phyloP scores from a whole-genome alignment of 768 basidiomycete species.

The Boletus pseudo-olivaceus region DNA sequence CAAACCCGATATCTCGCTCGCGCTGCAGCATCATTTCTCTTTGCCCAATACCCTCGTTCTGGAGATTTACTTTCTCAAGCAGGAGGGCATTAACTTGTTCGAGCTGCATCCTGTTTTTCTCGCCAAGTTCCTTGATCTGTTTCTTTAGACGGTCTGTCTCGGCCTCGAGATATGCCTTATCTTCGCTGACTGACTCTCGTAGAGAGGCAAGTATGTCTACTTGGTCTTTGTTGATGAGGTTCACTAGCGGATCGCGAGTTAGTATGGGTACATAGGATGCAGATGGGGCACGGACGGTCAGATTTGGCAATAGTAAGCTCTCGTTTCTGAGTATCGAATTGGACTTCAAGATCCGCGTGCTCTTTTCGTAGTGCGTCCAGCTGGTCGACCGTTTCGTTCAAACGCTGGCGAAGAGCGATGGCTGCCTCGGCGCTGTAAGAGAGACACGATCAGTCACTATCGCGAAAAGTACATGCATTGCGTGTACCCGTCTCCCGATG shows the following conservation, averaged over 20 bases:
- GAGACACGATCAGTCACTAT: slow-evolving; percentile 1
- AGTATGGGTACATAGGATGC: not conserved
- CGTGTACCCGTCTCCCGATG: slow-evolving; percentile 74
- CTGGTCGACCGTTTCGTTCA: slow-evolving; percentile 85
- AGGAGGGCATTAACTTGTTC: slow-evolving; percentile 84
- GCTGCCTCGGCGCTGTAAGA: slow-evolving; percentile 71
- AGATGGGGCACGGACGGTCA: slow-evolving; percentile 54
- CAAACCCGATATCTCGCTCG: slow-evolving; percentile 81
- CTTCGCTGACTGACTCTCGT: slow-evolving; percentile 85
- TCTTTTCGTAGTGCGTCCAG: slow-evolving; percentile 67
- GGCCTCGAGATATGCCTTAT: slow-evolving; percentile 70
- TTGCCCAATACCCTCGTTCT: slow-evolving; percentile 87
- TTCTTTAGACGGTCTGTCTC: slow-evolving; percentile 63
- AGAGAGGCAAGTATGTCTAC: slow-evolving; percentile 82
- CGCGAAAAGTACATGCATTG: not conserved
- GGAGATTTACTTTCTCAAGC: slow-evolving; percentile 86
- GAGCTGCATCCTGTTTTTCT: slow-evolving; percentile 88
- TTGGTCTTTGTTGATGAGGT: slow-evolving; percentile 90
- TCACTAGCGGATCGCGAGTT: slow-evolving; percentile 49
- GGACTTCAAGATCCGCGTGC: slow-evolving; percentile 69
- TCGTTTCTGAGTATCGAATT: slow-evolving; percentile 54
- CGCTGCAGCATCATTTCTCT: slow-evolving; percentile 83
- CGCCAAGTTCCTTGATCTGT: slow-evolving; percentile 65
- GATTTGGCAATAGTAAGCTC: slow-evolving; percentile 84
- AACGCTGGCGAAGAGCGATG: slow-evolving; percentile 80